A percentile compares a stretch with the other conserved stretches of the same genome.
Conservation (phyloP, 768 basidiomycete genomes). For the Serendipita sp. region DNA sequence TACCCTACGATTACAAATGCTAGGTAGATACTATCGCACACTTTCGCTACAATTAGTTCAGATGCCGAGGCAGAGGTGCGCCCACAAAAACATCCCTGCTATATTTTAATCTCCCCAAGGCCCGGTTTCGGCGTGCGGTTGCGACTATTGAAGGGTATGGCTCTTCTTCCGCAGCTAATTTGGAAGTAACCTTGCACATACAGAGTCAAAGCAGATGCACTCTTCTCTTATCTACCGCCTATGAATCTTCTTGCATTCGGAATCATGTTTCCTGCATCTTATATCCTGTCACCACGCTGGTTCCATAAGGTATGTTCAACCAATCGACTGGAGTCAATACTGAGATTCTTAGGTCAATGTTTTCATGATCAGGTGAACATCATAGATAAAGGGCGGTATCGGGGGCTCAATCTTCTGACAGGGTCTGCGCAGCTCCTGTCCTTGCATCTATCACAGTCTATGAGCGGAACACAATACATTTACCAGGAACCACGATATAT, state of each 20-base stretch:
- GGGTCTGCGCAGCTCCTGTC: constrained; percentile 72
- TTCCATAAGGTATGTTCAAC: constrained; percentile 68
- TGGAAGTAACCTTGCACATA: constrained; percentile 8
- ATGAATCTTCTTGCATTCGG: constrained; percentile 77
- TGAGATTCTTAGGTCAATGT: constrained; percentile 52
- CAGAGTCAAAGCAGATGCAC: constrained; percentile 73
- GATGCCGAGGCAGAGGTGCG: constrained; percentile 82
- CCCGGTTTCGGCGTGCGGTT: constrained; percentile 89
- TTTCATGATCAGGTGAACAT: constrained; percentile 56
- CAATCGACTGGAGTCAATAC: constrained; percentile 15
- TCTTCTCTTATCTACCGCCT: constrained; percentile 79
- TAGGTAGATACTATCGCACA: constrained; percentile 76
- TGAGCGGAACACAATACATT: constrained; percentile 65
- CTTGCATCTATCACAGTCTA: constrained; percentile 67
- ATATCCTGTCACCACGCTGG: constrained; percentile 82
- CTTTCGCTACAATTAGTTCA: constrained; percentile 83
- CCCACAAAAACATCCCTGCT: not conserved
- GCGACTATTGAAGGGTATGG: constrained; percentile 81
- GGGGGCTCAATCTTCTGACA: constrained; percentile 16
- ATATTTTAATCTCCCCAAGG: constrained; percentile 28
- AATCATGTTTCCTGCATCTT: constrained; percentile 75
- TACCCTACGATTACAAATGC: constrained; percentile 13
- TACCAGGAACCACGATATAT: constrained; percentile 46
- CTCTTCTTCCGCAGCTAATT: not conserved
- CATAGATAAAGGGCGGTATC: constrained; percentile 3